A percentile compares a stretch with the other conserved stretches of the same genome.
Conservation (phyloP, 805 yeast species). For the Lipomyces yamanashiensis region DNA sequence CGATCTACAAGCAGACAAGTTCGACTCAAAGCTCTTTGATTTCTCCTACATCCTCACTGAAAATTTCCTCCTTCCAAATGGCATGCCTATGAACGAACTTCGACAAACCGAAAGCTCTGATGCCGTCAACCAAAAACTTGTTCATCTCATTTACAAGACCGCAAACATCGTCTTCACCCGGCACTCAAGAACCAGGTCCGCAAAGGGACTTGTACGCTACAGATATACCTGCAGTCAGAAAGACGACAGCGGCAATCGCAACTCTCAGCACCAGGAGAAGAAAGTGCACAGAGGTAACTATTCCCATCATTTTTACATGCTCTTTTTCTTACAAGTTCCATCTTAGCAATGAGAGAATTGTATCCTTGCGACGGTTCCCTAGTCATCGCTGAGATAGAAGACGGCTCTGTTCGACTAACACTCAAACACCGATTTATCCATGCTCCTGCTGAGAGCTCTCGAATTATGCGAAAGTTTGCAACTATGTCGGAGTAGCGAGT, state of each 20-base stretch:
- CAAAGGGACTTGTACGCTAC: constrained; percentile 7
- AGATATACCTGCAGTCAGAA: constrained; percentile 14
- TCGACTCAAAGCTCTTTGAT: constrained; percentile 8
- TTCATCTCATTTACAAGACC: constrained; percentile 6
- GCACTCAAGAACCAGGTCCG: constrained; percentile 10
- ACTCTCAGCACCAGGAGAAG: constrained; percentile 3
- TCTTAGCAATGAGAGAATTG: constrained; percentile 8
- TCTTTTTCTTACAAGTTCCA: neutral
- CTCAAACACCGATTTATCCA: constrained; percentile 14
- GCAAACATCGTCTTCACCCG: constrained; percentile 8
- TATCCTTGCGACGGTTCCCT: constrained; percentile 15
- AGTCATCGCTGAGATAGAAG: constrained; percentile 13
- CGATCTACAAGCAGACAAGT: constrained; percentile 4
- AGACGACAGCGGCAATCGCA: constrained; percentile 15
- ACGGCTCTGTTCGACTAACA: constrained; percentile 12
- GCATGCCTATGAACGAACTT: neutral
- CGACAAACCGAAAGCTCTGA: constrained; percentile 1
- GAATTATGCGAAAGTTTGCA: constrained; percentile 13
- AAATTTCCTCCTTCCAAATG: neutral
- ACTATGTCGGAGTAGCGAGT: neutral
- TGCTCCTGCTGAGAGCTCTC: constrained; percentile 10
- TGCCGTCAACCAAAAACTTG: constrained; percentile 9
- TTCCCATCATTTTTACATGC: neutral
- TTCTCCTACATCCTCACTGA: constrained; percentile 7
- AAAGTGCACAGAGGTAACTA: constrained; percentile 10